Evolutionary conservation across 2,329 filamentous ascomycete genomes (phyloP).

Genomic region (Rutstroemia sp.): DNA sequence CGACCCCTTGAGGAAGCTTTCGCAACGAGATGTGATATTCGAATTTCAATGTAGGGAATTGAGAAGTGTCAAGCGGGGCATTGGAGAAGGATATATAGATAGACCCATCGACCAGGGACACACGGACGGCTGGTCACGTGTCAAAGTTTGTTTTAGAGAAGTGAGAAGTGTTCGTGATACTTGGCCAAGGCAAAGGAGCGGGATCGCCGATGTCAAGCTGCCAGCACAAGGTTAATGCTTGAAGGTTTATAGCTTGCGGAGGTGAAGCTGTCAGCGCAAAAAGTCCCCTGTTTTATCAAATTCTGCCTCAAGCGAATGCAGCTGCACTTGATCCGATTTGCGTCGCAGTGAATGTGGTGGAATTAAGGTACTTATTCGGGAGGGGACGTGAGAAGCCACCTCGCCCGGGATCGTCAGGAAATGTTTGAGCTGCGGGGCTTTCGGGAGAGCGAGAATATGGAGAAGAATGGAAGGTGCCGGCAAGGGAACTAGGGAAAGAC

Average conservation of each 20-base stretch:
- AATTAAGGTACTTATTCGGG: not conserved
- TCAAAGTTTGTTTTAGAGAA: not conserved
- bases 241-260: not conserved
- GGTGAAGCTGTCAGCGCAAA: not conserved
- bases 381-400: not conserved
- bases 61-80: not conserved
- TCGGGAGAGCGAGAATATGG: no score
- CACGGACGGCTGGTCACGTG: not conserved
- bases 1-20: not conserved
- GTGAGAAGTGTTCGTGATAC: not conserved
- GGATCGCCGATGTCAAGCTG: not conserved
- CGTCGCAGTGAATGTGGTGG: not conserved
- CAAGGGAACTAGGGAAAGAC: no score
- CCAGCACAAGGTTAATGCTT: not conserved
- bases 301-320: not conserved
- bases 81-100: not conserved
- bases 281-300: no score
- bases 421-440: not conserved
- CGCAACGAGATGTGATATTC: not conserved
- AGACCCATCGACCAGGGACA: not conserved
- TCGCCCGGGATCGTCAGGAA: not conserved
- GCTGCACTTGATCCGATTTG: not conserved
- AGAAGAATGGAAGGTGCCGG: no score
- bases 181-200: not conserved
- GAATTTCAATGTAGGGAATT: not conserved